A percentile compares a stretch with the other conserved stretches of the same genome.
Conservation (phyloP, 345 rosid species). For the Citrus mangshanensis region DNA sequence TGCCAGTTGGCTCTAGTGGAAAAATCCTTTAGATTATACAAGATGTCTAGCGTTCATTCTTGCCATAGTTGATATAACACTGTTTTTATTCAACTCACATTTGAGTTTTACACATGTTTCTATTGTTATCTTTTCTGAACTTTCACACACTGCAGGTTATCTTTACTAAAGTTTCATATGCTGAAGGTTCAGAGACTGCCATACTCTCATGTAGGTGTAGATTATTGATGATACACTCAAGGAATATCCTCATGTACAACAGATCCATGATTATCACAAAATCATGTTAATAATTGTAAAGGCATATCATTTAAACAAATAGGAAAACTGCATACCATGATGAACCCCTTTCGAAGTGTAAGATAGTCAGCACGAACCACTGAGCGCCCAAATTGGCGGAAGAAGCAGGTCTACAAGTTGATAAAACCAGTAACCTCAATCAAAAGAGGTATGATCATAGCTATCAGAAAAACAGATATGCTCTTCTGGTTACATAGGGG, state of each 20-base stretch:
- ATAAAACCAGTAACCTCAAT: slow-evolving; percentile 13
- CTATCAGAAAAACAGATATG: not conserved
- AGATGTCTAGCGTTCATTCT: not conserved
- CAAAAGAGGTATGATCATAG: not conserved
- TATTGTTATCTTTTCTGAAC: not conserved
- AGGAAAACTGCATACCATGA: slow-evolving; percentile 45
- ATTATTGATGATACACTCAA: not conserved
- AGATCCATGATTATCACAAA: not conserved
- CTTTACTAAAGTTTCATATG: not conserved
- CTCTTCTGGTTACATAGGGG: not conserved
- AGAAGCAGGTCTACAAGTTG: slow-evolving; percentile 76
- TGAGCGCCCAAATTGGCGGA: slow-evolving; percentile 83
- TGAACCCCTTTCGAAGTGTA: slow-evolving; percentile 85
- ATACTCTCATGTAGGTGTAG: not conserved
- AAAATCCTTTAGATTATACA: not conserved
- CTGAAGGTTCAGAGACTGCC: not conserved
- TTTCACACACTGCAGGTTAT: not conserved
- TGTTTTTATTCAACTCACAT: not conserved
- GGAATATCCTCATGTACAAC: not conserved
- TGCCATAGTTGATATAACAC: not conserved
- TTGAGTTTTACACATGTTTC: not conserved
- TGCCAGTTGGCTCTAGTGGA: not conserved
- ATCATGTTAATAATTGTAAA: not conserved
- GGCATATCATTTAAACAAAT: not conserved
- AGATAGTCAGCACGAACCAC: slow-evolving; percentile 88